These are phyloP conservation scores for Gryganskiella cystojenkinii DNA, from an alignment of 192 early-diverging fungal genomes.

Conservation along the genomic window DNA sequence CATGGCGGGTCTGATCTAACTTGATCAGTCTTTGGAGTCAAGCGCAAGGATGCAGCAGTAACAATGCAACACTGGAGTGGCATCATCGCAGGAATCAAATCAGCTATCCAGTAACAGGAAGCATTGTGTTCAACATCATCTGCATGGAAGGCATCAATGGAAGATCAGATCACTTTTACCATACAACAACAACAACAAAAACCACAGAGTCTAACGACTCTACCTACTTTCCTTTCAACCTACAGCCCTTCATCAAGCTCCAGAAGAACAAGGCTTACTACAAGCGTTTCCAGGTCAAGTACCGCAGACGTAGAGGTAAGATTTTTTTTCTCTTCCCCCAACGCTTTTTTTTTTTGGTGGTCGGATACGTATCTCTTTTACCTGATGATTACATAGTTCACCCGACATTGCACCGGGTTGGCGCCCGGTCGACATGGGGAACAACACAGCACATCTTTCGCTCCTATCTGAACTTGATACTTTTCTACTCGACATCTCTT, in stretches of 20 bases:
- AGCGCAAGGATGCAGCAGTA: too few species aligned
- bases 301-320: conserved; percentile 95
- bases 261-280: conserved; percentile 99
- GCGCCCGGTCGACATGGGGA: conserved; percentile 66
- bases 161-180: background rate
- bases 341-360: too few species aligned
- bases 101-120: too few species aligned
- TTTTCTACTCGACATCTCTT: conserved; percentile 3
- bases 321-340: background rate
- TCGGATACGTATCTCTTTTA: too few species aligned
- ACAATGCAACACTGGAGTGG: too few species aligned
- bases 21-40: too few species aligned
- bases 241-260: conserved; percentile 79
- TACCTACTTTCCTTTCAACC: background rate
- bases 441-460: conserved; percentile 76
- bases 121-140: too few species aligned
- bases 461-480: conserved; percentile 83
- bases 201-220: background rate
- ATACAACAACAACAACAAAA: background rate
- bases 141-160: too few species aligned
- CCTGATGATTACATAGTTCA: conserved; percentile 89
- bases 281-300: conserved; percentile 99
- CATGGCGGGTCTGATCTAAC: too few species aligned
- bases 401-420: conserved; percentile 68
- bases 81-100: too few species aligned